These are phyloP conservation scores for Penicillium longicatenatum DNA, from an alignment of 495 filamentous ascomycete species.

Conservation along the genomic window DNA sequence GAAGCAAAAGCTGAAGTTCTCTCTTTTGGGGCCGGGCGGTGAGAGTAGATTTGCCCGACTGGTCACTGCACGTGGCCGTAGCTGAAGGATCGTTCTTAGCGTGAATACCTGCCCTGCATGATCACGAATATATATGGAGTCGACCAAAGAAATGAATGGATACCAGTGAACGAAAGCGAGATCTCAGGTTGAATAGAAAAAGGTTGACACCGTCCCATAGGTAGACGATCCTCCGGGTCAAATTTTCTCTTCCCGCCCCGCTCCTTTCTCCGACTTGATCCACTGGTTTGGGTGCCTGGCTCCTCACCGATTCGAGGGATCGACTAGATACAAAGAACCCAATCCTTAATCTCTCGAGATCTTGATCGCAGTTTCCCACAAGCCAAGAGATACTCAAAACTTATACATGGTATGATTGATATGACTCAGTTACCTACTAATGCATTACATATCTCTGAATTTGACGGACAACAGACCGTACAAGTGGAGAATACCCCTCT, in stretches of 20 bases:
- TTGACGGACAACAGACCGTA: background rate
- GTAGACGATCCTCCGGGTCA: conserved; percentile 27
- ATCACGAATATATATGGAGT: background rate
- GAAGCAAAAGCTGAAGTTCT: conserved; percentile 37
- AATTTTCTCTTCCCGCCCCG: conserved; percentile 39
- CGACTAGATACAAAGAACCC: background rate
- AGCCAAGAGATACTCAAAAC: background rate
- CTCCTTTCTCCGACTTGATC: conserved; percentile 26
- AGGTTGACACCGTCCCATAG: background rate
- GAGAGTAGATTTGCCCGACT: conserved; percentile 28
- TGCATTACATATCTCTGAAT: background rate
- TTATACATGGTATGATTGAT: background rate
- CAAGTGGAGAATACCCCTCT: conserved; percentile 24
- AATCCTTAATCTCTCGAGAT: background rate
- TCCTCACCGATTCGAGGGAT: conserved; percentile 22
- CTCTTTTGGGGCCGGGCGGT: conserved; percentile 34
- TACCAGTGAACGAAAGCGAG: background rate
- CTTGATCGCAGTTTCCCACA: background rate
- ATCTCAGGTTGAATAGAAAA: conserved; percentile 1
- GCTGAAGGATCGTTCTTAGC: background rate
- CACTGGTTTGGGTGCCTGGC: conserved; percentile 24
- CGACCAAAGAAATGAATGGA: background rate
- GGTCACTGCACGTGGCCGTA: conserved; percentile 32
- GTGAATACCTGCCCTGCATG: background rate
- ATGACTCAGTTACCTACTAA: background rate